Percentiles rank a stretch among this genome's conserved stretches.
Evolutionary conservation across 495 filamentous ascomycete species (phyloP).

Genomic region (Clohesyomyces aquaticus): DNA sequence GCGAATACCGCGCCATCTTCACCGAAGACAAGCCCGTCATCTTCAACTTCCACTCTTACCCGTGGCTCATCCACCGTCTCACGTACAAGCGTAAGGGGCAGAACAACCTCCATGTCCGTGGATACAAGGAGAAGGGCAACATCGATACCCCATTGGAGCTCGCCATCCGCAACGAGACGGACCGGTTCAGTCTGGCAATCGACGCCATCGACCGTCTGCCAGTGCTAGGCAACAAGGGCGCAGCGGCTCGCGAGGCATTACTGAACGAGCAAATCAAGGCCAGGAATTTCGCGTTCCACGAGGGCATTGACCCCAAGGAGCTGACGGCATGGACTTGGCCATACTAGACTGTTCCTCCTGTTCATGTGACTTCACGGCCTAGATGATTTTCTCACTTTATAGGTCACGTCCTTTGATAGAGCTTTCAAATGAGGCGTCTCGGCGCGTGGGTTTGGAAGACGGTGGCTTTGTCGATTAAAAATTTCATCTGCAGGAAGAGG

Average conservation of each 20-base stretch:
- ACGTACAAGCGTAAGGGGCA: conserved; percentile 69
- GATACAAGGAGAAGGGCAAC: conserved; percentile 77
- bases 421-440: too few relatives aligned
- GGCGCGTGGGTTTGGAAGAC: too few relatives aligned
- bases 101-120: conserved; percentile 67
- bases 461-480: too few relatives aligned
- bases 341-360: conserved; percentile 14
- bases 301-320: conserved; percentile 67
- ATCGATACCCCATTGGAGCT: conserved; percentile 76
- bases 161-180: conserved; percentile 70
- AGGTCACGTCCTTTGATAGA: too few relatives aligned
- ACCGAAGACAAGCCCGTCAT: conserved; percentile 69
- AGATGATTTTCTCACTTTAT: too few relatives aligned
- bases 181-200: conserved; percentile 72
- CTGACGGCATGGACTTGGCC: conserved; percentile 70
- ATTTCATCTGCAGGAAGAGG: too few relatives aligned
- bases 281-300: conserved; percentile 62
- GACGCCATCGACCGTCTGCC: conserved; percentile 69
- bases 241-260: conserved; percentile 62
- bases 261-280: conserved; percentile 61
- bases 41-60: conserved; percentile 81
- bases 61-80: conserved; percentile 73
- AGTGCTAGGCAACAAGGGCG: conserved; percentile 60
- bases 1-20: conserved; percentile 66
- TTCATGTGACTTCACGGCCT: too few relatives aligned